Conservation (phyloP, 1,139 yeast species). For the Hansenula sp. region DNA sequence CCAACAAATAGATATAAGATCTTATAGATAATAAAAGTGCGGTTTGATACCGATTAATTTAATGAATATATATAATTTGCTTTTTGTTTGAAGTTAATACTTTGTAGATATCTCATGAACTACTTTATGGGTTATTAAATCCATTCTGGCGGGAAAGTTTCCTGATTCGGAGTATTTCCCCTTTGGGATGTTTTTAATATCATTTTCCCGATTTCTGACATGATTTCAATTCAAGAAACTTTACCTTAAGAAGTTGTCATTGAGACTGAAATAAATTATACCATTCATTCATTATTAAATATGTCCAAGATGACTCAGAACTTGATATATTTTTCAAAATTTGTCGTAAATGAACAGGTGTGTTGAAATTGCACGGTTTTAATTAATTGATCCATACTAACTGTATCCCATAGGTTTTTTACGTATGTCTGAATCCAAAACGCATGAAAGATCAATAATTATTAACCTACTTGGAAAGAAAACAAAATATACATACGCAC, state of each 20-base stretch:
- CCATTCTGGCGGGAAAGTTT: too few species aligned
- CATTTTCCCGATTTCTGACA: background rate
- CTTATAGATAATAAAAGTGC: background rate
- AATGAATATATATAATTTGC: background rate
- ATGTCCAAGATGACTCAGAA: conserved; percentile 7
- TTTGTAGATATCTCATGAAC: too few species aligned
- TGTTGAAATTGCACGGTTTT: background rate
- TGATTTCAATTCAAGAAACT: too few species aligned
- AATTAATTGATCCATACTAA: conserved; percentile 1
- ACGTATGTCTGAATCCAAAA: conserved; percentile 15
- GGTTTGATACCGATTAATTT: background rate
- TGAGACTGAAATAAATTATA: too few species aligned
- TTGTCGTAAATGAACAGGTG: conserved; percentile 62
- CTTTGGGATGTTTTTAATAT: background rate
- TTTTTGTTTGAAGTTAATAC: too few species aligned
- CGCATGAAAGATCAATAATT: too few species aligned
- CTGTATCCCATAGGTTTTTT: conserved; percentile 20
- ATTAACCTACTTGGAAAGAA: conserved; percentile 15
- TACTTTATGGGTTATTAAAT: too few species aligned
- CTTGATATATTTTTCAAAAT: conserved; percentile 43
- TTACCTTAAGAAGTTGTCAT: too few species aligned
- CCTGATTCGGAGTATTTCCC: background rate
- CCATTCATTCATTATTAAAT: background rate
- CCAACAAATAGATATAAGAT: conserved; percentile 30
- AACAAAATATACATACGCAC: conserved; percentile 63